Evolutionary conservation across 2,329 filamentous ascomycete genomes (phyloP), one percentile per base, ranked within the genome.

Genomic region (Clarireedia sp.): DNA sequence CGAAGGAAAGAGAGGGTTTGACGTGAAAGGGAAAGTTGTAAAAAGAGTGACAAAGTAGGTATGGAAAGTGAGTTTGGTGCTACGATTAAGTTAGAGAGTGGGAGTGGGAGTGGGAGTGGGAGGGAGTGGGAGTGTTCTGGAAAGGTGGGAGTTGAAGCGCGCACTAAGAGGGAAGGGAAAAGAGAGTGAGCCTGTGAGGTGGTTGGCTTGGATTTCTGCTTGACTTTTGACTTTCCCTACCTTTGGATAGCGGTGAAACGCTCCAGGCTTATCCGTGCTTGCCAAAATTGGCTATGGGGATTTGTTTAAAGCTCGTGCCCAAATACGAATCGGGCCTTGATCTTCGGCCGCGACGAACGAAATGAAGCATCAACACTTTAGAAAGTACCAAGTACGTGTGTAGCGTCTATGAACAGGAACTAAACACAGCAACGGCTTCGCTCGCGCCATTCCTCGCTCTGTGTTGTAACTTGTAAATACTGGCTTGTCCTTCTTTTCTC

Each of bases 11-110:
- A 41, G 38, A 41, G 29, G 29, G 29, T 33, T 33, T 19, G 38
- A 17, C 16, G 17, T 41, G 17, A 41, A 41, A 41, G 38, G 38
- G 9, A 41, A 41, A 41, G 38, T 23, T 8, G 12, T 3, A 26
- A 51, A 51, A 51, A 44, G 50, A 52, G 50, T 37, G 50, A 52
- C 50, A 17, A 46, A 46, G 38, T 45, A 40, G 17, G 23, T 4
- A 16, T 16, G 21, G 3, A 46, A 41, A 41, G 3, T 19, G 26
- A 46, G 14, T 24, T 26, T 12, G 14, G 24, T 10, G 44, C 24
- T 26, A 26, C 24, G 44, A 47, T 26, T 47, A 21, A 19, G 43
- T 46, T 9, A 19, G 17, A 44, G 14, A 21, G 14, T 44, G 41
- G 41, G 10, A 44, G 23, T 10, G 17, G 24, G 19, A 45, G 43